These are phyloP conservation scores for Cladophialophora carrionii DNA, from an alignment of 2,329 filamentous ascomycete genomes.

Conservation along the genomic window DNA sequence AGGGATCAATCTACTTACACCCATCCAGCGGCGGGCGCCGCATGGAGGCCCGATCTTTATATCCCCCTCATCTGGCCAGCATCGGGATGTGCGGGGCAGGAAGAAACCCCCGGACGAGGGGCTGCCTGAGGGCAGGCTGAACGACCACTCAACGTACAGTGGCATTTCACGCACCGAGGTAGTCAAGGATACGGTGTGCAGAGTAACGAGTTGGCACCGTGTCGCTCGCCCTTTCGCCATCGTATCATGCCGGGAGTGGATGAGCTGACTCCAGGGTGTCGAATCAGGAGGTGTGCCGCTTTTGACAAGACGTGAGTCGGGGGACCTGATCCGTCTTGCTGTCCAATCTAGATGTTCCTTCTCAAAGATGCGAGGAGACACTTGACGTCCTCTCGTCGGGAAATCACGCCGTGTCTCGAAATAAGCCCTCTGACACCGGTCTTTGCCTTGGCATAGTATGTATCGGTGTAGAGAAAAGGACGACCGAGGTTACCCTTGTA, in stretches of 20 bases:
- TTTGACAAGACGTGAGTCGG: background rate
- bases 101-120: background rate
- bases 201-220: background rate
- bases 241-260: background rate
- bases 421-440: background rate
- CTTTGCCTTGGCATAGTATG: background rate
- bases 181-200: background rate
- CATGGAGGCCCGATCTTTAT: slow-evolving; percentile 10
- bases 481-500: background rate
- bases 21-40: background rate
- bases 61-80: slow-evolving; percentile 1
- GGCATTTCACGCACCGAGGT: too few species aligned
- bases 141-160: background rate
- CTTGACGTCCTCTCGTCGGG: background rate
- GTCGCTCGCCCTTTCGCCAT: background rate
- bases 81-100: slow-evolving; percentile 6
- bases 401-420: background rate
- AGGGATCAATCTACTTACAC: background rate
- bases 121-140: background rate
- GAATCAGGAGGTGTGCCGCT: background rate
- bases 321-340: background rate
- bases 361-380: background rate
- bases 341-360: background rate
- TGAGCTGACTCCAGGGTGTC: background rate
- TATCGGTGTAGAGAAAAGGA: background rate